These are phyloP conservation scores for Parathielavia hyrcaniae DNA, from an alignment of 495 filamentous ascomycete species.

Conservation along the genomic window DNA sequence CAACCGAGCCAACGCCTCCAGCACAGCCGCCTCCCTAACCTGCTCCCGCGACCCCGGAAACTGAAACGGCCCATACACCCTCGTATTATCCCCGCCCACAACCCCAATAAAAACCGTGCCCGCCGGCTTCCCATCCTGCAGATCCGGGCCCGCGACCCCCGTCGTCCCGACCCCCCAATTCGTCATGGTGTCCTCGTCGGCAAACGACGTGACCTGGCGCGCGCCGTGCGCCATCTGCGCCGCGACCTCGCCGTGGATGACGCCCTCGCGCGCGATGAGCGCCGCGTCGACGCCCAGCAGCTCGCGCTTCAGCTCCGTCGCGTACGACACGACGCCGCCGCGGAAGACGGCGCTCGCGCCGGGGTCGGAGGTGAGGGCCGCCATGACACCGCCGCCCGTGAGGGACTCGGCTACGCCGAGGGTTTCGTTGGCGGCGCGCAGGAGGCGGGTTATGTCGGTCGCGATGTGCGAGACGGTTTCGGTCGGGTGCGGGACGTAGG, in stretches of 20 bases:
- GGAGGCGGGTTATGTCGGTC: slow-evolving; percentile 21
- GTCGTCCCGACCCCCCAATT: slow-evolving; percentile 33
- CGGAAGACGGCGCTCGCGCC: slow-evolving; percentile 30
- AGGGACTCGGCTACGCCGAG: slow-evolving; percentile 32
- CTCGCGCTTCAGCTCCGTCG: slow-evolving; percentile 27
- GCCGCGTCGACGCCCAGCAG: slow-evolving; percentile 26
- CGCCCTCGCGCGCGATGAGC: slow-evolving; percentile 30
- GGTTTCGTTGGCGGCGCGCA: slow-evolving; percentile 21
- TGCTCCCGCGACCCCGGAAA: slow-evolving; percentile 25
- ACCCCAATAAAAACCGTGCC: slow-evolving; percentile 30
- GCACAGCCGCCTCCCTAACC: slow-evolving; percentile 25
- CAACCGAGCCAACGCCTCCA: slow-evolving; percentile 24
- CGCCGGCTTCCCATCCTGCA: slow-evolving; percentile 28
- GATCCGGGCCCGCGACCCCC: slow-evolving; percentile 29
- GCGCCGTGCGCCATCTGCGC: slow-evolving; percentile 32
- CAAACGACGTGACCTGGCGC: slow-evolving; percentile 13
- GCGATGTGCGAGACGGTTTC: slow-evolving; percentile 23
- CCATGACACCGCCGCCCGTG: slow-evolving; percentile 30
- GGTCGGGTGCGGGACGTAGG: slow-evolving; percentile 1
- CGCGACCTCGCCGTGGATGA: slow-evolving; percentile 32
- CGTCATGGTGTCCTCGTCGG: slow-evolving; percentile 11
- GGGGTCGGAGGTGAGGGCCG: slow-evolving; percentile 26
- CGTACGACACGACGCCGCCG: slow-evolving; percentile 33
- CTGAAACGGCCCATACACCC: slow-evolving; percentile 25
- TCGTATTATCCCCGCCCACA: slow-evolving; percentile 6